Base-by-base conservation (phyloP, 768 basidiomycete species). In the Podaxis mareebaensis region DNA sequence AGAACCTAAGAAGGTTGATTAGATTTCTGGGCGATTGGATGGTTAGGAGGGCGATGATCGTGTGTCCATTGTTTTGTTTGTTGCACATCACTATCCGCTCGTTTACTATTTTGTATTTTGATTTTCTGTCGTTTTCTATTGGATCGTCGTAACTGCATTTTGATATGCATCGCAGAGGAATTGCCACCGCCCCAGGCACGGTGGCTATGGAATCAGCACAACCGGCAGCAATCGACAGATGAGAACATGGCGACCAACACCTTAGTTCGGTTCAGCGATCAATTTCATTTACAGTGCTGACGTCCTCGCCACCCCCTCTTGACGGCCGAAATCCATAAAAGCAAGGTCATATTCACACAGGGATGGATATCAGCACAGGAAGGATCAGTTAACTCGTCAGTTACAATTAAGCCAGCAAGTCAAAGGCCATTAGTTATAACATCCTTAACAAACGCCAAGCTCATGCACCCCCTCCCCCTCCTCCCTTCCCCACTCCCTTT, bases 1-100 rank as follows among this genome's bases (percentile, higher is more conserved):
- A 64, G 71, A 76, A 74, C 53, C 39, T 17, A 67, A 52, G 67
- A 49, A 49, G 38, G 36, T 63, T 10, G 61, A 63, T 56, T 62
- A 36, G n/a, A 36, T 3, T 28, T 24, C 7, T 7, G 48, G 26
- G 22, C 49, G 20, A 13, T 42, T n/a, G 0, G n/a, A 6, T n/a
- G 17, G 17, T 20, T 46, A 46, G 17, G 44, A 7, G 20, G 28
- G 28, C 28, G 28, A 10, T 51, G 24, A 4, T 24, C 49, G 0
- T 33, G 33, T 33, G 8, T 24, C 49, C 13, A 17, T 24, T 26
- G 26, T 51, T 51, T 1, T 20, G 22, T 28, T 51, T 10, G 49
- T 51, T 20, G 26, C 12, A 13, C 4, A 51, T 12, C 22, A 17
- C 48, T 51, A 15, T 51, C 22, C 48, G 0, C 42, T 44, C n/a